These are phyloP conservation scores for Trichosporon asahii DNA, from an alignment of 1,284 basidiomycete species.

Conservation along the genomic window DNA sequence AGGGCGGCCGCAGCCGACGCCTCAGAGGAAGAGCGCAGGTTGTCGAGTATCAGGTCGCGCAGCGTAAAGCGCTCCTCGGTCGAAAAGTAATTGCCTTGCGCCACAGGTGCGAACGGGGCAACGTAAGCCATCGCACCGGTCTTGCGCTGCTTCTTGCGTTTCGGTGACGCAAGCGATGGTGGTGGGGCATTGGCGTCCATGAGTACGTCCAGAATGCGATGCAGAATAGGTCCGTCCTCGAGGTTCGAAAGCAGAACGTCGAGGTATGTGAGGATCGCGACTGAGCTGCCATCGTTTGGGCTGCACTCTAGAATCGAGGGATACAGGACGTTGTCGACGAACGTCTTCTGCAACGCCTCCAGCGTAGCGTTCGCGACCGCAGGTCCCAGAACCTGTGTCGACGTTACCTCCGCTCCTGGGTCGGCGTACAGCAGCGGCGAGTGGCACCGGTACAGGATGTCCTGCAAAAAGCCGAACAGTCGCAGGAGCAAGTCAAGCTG, in stretches of 20 bases:
- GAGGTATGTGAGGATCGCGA: slow-evolving; percentile 95
- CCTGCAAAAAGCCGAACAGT: slow-evolving; percentile 85
- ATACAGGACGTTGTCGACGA: slow-evolving; percentile 88
- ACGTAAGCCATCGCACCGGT: slow-evolving; percentile 32
- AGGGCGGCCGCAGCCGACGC: slow-evolving; percentile 69
- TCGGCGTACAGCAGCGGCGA: slow-evolving; percentile 30
- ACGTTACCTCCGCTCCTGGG: slow-evolving; percentile 20
- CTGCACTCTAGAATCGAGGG: slow-evolving; percentile 92
- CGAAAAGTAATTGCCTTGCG: slow-evolving; percentile 60
- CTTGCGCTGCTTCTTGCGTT: slow-evolving; percentile 22
- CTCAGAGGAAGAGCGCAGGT: slow-evolving; percentile 65
- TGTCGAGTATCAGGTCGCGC: slow-evolving; percentile 78
- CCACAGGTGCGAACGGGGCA: slow-evolving; percentile 25
- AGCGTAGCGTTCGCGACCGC: slow-evolving; percentile 77
- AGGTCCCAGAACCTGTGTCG: slow-evolving; percentile 58
- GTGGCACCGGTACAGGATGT: slow-evolving; percentile 57
- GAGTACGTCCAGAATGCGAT: slow-evolving; percentile 34
- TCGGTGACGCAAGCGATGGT: slow-evolving; percentile 12
- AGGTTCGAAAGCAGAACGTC: slow-evolving; percentile 79
- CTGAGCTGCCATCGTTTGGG: slow-evolving; percentile 83
- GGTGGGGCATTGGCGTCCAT: slow-evolving; percentile 35
- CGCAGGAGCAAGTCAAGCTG: slow-evolving; percentile 85
- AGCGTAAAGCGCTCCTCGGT: slow-evolving; percentile 82
- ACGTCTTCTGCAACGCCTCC: slow-evolving; percentile 77
- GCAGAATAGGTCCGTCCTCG: slow-evolving; percentile 57